phyloP scores from a whole-genome alignment of 2,329 filamentous ascomycete genomes.

The Leptographium galeiforme region DNA sequence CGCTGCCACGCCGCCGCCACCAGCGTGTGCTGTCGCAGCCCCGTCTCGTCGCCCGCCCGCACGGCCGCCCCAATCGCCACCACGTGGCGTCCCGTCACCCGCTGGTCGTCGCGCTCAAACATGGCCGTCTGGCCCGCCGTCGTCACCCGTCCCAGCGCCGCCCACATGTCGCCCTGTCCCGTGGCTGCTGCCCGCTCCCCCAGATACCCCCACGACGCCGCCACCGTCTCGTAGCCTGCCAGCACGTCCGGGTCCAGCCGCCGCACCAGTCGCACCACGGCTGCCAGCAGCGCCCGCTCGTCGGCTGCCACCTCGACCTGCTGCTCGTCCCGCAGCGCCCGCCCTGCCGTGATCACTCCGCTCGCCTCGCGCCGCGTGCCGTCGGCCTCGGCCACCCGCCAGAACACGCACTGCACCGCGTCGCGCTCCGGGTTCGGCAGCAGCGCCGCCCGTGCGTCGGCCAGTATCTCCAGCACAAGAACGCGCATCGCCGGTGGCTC shows the following conservation, averaged over 20 bases:
- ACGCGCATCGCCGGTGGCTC: constrained; percentile 57
- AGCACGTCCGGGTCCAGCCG: constrained; percentile 79
- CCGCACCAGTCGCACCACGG: constrained; percentile 78
- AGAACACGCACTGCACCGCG: constrained; percentile 78
- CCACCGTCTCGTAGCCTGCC: constrained; percentile 89
- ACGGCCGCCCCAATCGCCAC: constrained; percentile 97
- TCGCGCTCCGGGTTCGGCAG: constrained; percentile 85
- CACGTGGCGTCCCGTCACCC: constrained; percentile 87
- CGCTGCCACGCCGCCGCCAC: constrained; percentile 92
- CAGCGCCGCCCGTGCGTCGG: constrained; percentile 70
- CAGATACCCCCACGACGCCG: constrained; percentile 86
- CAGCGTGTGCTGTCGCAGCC: constrained; percentile 86
- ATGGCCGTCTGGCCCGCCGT: constrained; percentile 5
- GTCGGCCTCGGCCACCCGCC: constrained; percentile 55
- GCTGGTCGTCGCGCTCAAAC: constrained; percentile 51
- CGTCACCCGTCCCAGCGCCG: constrained; percentile 73
- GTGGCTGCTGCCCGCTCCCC: constrained; percentile 64
- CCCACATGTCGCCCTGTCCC: constrained; percentile 50
- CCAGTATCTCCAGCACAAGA: constrained; percentile 87
- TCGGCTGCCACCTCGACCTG: constrained; percentile 57
- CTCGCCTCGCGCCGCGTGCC: constrained; percentile 28
- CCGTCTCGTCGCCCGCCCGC: constrained; percentile 61
- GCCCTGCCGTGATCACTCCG: constrained; percentile 58
- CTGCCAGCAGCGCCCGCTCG: constrained; percentile 74
- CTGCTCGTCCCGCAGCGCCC: constrained; percentile 46